phyloP scores from a whole-genome alignment of 148 eudicot species.

The Limonium bicolor region DNA sequence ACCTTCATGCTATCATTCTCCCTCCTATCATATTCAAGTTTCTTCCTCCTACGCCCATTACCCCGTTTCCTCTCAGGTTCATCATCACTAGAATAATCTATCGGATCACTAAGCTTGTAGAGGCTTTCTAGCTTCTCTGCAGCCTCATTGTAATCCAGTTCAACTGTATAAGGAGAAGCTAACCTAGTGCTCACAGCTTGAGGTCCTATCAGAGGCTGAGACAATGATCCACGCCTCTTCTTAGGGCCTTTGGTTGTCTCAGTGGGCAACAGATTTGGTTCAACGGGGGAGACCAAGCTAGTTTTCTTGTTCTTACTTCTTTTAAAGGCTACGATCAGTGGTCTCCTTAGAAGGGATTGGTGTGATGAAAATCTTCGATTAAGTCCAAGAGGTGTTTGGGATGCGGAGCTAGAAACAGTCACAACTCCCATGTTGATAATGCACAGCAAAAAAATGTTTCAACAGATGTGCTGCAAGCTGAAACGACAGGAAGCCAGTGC shows the following conservation, averaged over 20 bases:
- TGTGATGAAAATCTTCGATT: slow-evolving; percentile 24
- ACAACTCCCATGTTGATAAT: slow-evolving; percentile 99
- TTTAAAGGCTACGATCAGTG: slow-evolving; percentile 52
- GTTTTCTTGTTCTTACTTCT: slow-evolving; percentile 29
- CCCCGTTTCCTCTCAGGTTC: slow-evolving; percentile 18
- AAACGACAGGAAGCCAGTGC: too few relatives aligned
- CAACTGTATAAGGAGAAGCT: slow-evolving; percentile 27
- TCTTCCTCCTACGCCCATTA: slow-evolving; percentile 24
- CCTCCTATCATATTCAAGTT: slow-evolving; percentile 15
- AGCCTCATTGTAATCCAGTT: slow-evolving; percentile 71
- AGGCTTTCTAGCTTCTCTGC: slow-evolving; percentile 76
- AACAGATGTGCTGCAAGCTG: too few relatives aligned
- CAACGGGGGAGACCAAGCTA: slow-evolving; percentile 35
- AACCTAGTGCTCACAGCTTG: slow-evolving; percentile 33
- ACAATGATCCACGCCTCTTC: slow-evolving; percentile 34
- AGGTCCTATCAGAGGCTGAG: slow-evolving; percentile 27
- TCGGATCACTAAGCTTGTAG: slow-evolving; percentile 50
- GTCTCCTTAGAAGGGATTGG: slow-evolving; percentile 24
- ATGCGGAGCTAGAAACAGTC: slow-evolving; percentile 78
- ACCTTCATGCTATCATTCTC: slow-evolving; percentile 18
- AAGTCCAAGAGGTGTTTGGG: slow-evolving; percentile 55
- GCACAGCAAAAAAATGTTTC: too few relatives aligned
- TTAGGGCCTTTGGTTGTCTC: slow-evolving; percentile 37
- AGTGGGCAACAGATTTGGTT: slow-evolving; percentile 26
- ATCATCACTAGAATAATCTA: slow-evolving; percentile 17